These are phyloP conservation scores for Zea luxurians DNA, from an alignment of 176 grass and related monocot species.

Conservation along the genomic window DNA sequence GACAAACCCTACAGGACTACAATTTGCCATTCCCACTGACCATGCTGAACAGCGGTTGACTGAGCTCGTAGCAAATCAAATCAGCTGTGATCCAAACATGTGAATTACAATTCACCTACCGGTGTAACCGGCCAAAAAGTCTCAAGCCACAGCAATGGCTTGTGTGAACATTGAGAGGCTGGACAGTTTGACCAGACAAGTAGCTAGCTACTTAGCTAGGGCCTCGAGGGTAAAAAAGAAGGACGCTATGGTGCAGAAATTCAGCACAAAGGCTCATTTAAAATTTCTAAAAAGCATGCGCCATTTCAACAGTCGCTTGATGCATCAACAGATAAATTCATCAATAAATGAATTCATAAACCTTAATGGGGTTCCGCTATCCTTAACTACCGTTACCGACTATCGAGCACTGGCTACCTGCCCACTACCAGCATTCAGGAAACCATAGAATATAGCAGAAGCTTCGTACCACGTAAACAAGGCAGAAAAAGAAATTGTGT, in stretches of 20 bases:
- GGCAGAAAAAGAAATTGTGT: background rate
- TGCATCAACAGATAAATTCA: background rate
- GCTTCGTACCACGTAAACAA: background rate
- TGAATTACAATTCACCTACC: background rate
- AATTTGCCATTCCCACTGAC: background rate
- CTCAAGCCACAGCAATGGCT: background rate
- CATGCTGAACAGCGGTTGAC: background rate
- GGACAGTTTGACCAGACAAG: background rate
- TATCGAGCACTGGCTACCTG: conserved; percentile 1
- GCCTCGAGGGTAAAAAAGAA: background rate
- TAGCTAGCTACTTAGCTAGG: background rate
- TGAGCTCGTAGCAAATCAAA: conserved; percentile 11
- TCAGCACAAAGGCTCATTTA: background rate
- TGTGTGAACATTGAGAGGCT: background rate
- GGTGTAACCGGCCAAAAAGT: background rate
- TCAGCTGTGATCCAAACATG: background rate
- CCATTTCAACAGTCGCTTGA: conserved; percentile 30
- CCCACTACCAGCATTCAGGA: background rate
- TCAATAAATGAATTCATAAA: conserved; percentile 14
- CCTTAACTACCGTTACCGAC: background rate
- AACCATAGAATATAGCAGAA: background rate
- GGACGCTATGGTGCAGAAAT: background rate
- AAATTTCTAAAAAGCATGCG: background rate
- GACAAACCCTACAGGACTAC: background rate
- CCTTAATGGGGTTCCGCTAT: background rate